Base-by-base conservation (phyloP, 2,329 filamentous ascomycete species). In the Talaromyces sp. region DNA sequence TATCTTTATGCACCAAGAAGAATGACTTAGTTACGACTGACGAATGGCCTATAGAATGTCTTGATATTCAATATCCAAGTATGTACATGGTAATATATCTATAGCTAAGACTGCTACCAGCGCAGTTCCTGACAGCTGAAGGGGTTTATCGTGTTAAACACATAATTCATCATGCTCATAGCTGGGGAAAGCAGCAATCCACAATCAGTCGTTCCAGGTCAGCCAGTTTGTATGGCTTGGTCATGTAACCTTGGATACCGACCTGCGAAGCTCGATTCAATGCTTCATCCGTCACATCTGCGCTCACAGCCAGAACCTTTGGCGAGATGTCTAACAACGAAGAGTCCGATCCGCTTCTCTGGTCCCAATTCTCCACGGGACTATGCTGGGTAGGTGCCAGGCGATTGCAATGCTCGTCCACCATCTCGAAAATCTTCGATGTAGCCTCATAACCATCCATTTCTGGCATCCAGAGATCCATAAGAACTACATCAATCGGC, bases 391-490 rank as follows among this genome's bases (percentile, higher is more conserved):
- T 59, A 45, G 56, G 60, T 37, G 50, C 64, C 17, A 66, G 55
- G 46, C 67, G 65, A 28, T 65, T 60, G 19, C 67, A 66, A 39
- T 73, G 67, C 46, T 75, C 68, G 41, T 74, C 70, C n/a, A 76
- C 68, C 75, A 85, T 79, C 22, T 75, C 72, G 10, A 88, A 71
- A 43, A 89, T 89, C 48, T 78, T 75, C 64, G 82, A 78, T 0
- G 86, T 83, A 1, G 87, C 87, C 66, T 89, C 82, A 63, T 88
- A 89, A 1, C 87, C 87, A 66, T 89, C 86, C 78, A 89, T 85
- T 62, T 84, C 77, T 0, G 87, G 87, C 85, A 89, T 89, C 87
- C 87, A 89, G 9, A 89, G 78, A 70, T 89, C 87, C 87, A 89
- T 89, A 43, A 89, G 73, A 22, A 89, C 78, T 1, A 87, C 79